Evolutionary conservation across 164 flowering plant genomes (phyloP).

Genomic region (Santalum album): DNA sequence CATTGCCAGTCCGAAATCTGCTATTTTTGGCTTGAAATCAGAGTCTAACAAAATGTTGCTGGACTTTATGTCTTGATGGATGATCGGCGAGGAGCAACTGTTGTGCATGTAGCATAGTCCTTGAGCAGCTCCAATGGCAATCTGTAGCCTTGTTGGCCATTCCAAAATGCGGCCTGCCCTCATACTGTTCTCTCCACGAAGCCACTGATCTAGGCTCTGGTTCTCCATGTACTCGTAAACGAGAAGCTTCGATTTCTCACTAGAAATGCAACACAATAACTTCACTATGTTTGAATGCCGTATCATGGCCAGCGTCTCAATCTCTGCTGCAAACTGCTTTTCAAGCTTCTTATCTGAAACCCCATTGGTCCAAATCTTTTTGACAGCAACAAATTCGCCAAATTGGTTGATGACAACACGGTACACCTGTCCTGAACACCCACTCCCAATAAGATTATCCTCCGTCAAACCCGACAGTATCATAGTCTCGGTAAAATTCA

Average conservation of each 20-base stretch:
- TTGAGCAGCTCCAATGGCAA: constrained; percentile 67
- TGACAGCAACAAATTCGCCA: not conserved
- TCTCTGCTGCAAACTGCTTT: not conserved
- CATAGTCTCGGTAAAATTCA: not conserved
- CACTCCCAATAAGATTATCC: not conserved
- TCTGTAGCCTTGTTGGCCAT: constrained; percentile 56
- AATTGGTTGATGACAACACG: not conserved
- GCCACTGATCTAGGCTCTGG: not conserved
- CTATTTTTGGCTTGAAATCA: constrained; percentile 56
- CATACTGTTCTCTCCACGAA: not conserved
- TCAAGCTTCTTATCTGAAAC: not conserved
- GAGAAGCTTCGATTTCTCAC: not conserved
- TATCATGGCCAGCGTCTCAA: not conserved
- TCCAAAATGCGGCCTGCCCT: constrained; percentile 15
- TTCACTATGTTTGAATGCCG: constrained; percentile 2
- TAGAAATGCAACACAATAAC: constrained; percentile 2
- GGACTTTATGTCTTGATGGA: constrained; percentile 70
- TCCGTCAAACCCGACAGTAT: not conserved
- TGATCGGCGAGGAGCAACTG: constrained; percentile 45
- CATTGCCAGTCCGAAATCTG: constrained; percentile 75
- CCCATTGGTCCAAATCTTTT: not conserved
- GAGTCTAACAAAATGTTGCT: constrained; percentile 65
- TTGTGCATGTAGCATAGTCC: constrained; percentile 78
- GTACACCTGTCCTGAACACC: not conserved
- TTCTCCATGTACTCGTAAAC: not conserved